Base-by-base conservation (phyloP, 1,284 basidiomycete genomes). In the Ustilago cynodontis region DNA sequence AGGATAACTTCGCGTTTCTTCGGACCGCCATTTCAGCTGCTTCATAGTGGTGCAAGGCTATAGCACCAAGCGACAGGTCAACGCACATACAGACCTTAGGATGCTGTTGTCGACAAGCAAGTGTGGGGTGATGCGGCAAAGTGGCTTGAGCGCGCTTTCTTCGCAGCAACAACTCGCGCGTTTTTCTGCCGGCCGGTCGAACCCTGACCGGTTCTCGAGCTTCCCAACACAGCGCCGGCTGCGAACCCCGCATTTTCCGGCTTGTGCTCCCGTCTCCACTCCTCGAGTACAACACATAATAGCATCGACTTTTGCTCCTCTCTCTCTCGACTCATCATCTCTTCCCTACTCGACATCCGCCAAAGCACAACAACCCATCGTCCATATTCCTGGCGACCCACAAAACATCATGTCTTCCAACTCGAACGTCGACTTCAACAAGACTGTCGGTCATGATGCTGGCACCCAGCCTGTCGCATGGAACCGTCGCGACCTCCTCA, bases 401-500 rank as follows among this genome's bases (percentile, higher is more conserved):
- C 56, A 64, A 26, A 26, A 49, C 50, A 61, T 35, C 63, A 65
- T 58, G 57, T 58, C 65, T n/a, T 49, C 22, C 47, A 49, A 35
- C 51, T 31, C n/a, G 16, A 67, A 58, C 28, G 68, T 84, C 54
- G 72, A 85, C 52, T 82, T 85, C 51, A 67, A 77, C 61, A 62
- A 67, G 39, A 82, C 76, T 26, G 77, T 85, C 33, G 86, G 86
- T 6, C 77, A 84, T 78, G 79, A 81, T n/a, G 73, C 75, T 0
- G 59, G 68, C 14, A 71, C 79, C 7, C 75, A 84, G 53, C 77
- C 86, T 3, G 86, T 86, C 22, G 39, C 71, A 0, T 87, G 86
- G 86, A 86, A 86, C 67, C 77, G 83, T 53, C 79, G 86, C 13
- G 86, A 87, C 56, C 71, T 85, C 8, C 76, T 87, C 41, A 80